These are phyloP conservation scores for Fusarium sp. DNA, from an alignment of 2,329 filamentous ascomycete genomes.

Conservation along the genomic window DNA sequence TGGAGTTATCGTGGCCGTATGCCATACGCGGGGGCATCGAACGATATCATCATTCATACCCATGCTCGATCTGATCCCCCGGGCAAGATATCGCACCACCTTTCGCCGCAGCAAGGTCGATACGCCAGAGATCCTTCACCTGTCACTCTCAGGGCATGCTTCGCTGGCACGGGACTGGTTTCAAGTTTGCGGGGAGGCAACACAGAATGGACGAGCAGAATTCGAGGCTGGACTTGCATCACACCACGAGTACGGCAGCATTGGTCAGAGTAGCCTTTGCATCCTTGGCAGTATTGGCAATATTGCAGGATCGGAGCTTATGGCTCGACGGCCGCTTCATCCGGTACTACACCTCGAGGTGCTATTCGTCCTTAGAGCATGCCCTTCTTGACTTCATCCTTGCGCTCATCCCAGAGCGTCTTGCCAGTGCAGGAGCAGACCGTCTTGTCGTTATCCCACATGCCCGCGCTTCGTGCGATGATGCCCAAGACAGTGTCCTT, in stretches of 20 bases:
- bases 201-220: slow-evolving; percentile 10
- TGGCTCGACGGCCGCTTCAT: slow-evolving; percentile 10
- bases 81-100: slow-evolving; percentile 40
- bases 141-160: slow-evolving; percentile 11
- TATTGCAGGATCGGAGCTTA: slow-evolving; percentile 10
- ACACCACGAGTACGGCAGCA: slow-evolving; percentile 27
- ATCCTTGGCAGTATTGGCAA: slow-evolving; percentile 21
- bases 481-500: slow-evolving; percentile 90
- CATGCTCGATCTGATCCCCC: slow-evolving; percentile 34
- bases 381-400: slow-evolving; percentile 87
- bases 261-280: slow-evolving; percentile 16
- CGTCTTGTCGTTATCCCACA: slow-evolving; percentile 99
- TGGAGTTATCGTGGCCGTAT: slow-evolving; percentile 4
- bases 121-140: slow-evolving; percentile 29
- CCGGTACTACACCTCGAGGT: slow-evolving; percentile 11
- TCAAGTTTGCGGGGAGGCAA: slow-evolving; percentile 30
- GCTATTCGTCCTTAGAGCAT: slow-evolving; percentile 74
- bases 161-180: slow-evolving; percentile 28
- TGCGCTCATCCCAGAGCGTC: slow-evolving; percentile 97
- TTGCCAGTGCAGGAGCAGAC: slow-evolving; percentile 98
- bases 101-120: slow-evolving; percentile 25
- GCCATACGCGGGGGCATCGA: slow-evolving; percentile 35
- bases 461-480: slow-evolving; percentile 93
- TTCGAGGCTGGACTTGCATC: slow-evolving; percentile 22
- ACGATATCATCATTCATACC: slow-evolving; percentile 31